phyloP scores from a whole-genome alignment of 305 asterid genomes.

The Fraxinus nigra region DNA sequence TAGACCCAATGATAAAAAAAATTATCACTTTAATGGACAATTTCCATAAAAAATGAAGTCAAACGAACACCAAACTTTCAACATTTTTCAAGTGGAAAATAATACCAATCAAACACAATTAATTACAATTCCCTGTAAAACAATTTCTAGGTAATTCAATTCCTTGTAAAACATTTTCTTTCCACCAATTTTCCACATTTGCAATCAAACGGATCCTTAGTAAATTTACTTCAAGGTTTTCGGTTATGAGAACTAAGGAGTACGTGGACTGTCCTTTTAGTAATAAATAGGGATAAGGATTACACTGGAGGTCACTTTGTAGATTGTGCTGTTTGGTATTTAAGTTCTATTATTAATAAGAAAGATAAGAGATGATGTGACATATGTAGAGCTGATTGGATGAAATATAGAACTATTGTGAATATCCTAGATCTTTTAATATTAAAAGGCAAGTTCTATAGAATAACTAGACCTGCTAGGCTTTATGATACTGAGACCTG shows the following conservation, averaged over 20 bases:
- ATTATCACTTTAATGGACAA: too few species aligned
- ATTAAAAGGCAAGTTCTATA: neutral
- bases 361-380: neutral
- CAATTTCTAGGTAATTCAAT: too few species aligned
- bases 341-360: neutral
- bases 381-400: neutral
- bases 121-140: too few species aligned
- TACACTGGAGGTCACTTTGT: neutral
- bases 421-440: neutral
- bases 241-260: neutral
- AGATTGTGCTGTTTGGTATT: neutral
- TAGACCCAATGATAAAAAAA: too few species aligned
- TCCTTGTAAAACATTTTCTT: too few species aligned
- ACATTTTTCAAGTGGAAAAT: too few species aligned
- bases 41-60: too few species aligned
- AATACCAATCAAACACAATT: too few species aligned
- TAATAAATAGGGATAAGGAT: neutral
- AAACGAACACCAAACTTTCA: too few species aligned
- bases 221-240: neutral
- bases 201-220: neutral
- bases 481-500: neutral
- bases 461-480: neutral
- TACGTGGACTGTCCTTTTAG: neutral
- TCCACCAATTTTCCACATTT: too few species aligned
- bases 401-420: neutral